Evolutionary conservation across 768 basidiomycete species (phyloP), one percentile per base, ranked within the genome.

Genomic region (Tulasnella calospora): DNA sequence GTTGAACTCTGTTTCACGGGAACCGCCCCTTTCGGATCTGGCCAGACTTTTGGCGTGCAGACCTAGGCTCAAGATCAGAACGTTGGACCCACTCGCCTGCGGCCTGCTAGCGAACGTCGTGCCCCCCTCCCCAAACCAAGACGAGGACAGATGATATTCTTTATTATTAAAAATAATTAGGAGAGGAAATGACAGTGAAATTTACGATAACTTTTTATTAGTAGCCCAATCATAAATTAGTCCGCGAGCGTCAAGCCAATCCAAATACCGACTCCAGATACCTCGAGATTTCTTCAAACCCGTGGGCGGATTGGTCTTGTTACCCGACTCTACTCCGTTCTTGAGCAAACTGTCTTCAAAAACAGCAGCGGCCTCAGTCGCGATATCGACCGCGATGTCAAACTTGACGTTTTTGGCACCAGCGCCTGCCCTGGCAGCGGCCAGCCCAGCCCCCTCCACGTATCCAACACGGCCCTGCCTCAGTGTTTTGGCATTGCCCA

Each of bases 401-500:
- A 76, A 46, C 41, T 76, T 76, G 47, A 76, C 55, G 57, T 70
- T 70, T 38, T 40, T 76, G 30, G 75, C 75, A 9, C 75, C 75
- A 6, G 75, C 75, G 19, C 57, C 75, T 0, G 35, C 75, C 36
- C 21, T 38, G 9, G 55, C 75, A 13, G 57, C 75, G 36, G 30
- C 35, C 55, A 61, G 21, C 21, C 75, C 75, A 40, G 33, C 55
- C 2, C 75, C 67, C 38, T 76, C 75, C 10, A 76, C 75, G 38
- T 61, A 17, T 4, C 75, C 75, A 40, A 76, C 75, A 67, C 61
- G 61, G 35, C 90, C 87, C 51, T 86, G 85, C 79, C 86, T 85
- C 77, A 94, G 85, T 21, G 94, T 94, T 79, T 85, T 85, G 78
- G 93, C 85, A 79, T 88, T 94, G 46, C 94, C 94, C 4, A 95